Base-by-base conservation (phyloP, 768 basidiomycete species). In the Termitomyces sp. region DNA sequence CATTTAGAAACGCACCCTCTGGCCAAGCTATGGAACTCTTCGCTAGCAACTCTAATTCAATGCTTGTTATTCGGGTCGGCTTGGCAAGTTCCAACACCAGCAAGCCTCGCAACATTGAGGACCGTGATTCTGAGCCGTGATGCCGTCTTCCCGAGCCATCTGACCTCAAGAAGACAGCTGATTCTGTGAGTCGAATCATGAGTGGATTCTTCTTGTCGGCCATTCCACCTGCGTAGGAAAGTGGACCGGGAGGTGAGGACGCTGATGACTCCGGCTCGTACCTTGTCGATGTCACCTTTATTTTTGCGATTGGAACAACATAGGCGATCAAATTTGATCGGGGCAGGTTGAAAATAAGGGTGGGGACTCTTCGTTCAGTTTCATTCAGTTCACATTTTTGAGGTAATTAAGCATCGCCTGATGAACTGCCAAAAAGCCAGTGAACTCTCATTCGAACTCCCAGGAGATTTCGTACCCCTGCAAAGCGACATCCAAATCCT, bases 1-100 rank as follows among this genome's bases (percentile, higher is more conserved):
- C 57, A 49, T 45, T 45, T 10, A 45, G 37, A 49, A 40, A 12
- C 81, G 56, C 62, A 94, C 96, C 92, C 82, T 97, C 94, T 2
- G 89, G 87, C 89, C 94, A 97, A 42, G 86, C 82, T 4, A 87
- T 90, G 29, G 80, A 75, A 3, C 87, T 80, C 61, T 79, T 88
- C 3, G 91, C 95, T 49, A 86, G 78, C 25, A 99, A 75, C 70
- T 88, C 85, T 43, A 97, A 79, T 59, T 88, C 88, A 60, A 99
- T 95, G 67, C 87, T 90, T 37, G 89, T 87, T 65, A 99, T 87
- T 71, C 87, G 87, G 57, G 86, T 94, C 0, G 94, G 86, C 71
- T 96, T 96, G 36, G 78, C 77, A 11, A 83, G 72, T 32, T 80
- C 76, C 17, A 82, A 70, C 2, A 83, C 83, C 58, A 91, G 76